Evolutionary conservation across 2,329 filamentous ascomycete species (phyloP), one percentile per base, ranked within the genome.

Genomic region (Leptosphaerulina australis): DNA sequence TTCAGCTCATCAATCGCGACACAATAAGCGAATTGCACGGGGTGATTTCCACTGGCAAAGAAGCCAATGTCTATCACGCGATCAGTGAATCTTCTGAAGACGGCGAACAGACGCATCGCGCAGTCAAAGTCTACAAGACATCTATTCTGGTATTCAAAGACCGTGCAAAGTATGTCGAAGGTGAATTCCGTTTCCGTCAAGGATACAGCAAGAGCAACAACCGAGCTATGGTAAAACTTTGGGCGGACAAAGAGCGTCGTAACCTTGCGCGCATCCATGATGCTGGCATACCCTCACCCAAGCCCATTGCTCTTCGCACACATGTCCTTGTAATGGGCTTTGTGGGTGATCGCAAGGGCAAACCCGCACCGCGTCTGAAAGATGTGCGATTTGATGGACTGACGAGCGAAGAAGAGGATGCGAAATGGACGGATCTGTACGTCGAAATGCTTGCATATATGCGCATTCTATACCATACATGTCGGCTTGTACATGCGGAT

Each of bases 111-210:
- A 75, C 86, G 0, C 90, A 96, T 66, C 85, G 91, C 38, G 94
- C 94, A 10, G 91, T 97, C 79, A 99, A 99, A 77, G 90, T 99
- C 40, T 99, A 99, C 84, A 99, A 99, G 82, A 99, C 94, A 6
- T 89, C 90, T 45, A 99, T 99, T 58, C 79, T 99, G 24, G 91
- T 95, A 18, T 99, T 99, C 84, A 97, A 97, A 77, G 94, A 99
- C 75, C 84, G 94, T 50, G 92, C 97, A 75, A 88, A 91, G 66
- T 99, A 99, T 74, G 94, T 99, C 56, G 88, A 88, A 0, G 94
- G 94, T 59, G 94, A 99, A 75, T 91, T 92, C 75, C 83, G 94
- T 18, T 99, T 99, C 79, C 85, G 90, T 62, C 82, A 86, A 55
- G 93, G 93, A 39, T 94, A 93, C 70, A 94, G 93, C 76, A 97